Base-by-base conservation (phyloP, 305 asterid genomes). In the Fraxinus nigra region DNA sequence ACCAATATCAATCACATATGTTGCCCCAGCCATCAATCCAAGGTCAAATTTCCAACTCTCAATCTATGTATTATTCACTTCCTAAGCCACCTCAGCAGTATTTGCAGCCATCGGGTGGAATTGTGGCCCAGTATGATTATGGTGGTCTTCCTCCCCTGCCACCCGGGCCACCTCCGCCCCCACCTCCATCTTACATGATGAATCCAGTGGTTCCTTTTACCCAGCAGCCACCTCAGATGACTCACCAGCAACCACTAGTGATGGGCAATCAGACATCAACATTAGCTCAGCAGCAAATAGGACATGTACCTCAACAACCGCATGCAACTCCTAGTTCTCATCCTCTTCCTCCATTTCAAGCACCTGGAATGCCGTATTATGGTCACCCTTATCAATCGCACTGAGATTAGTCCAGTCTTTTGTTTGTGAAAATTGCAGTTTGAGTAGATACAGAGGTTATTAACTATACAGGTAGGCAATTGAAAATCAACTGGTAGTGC, bases 321-420 rank as follows among this genome's bases (percentile, higher is more conserved):
- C 82, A 46, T n/a, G 82, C 79, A 65, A 86, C 91, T 32, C 93
- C 94, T 28, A 83, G 85, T 87, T 92, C 89, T 82, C 92, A 89
- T 69, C 94, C 92, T 74, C 72, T 87, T 18, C 83, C 88, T 10
- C 92, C 93, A 20, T 51, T 82, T 48, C 97, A 88, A 82, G 85
- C 89, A 4, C 92, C 97, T 28, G 96, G 97, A 69, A 88, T 93
- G 93, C 87, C 91, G 28, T 95, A 93, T 85, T 93, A 89, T 85
- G 81, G 92, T 30, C 89, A 88, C 14, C 93, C 94, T 5, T 89
- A 87, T 82, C 91, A 89, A 74, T 87, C 89, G 16, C 96, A 90
- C 85, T 93, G 86, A 92, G 38, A 20, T 26, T 79, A 67, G 46
- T 56, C 74, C 69, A 37, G 83, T 83, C 75, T 84, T 77, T 87